Evolutionary conservation across 306 rosid genomes (phyloP).

Genomic region (Vigna radiata): DNA sequence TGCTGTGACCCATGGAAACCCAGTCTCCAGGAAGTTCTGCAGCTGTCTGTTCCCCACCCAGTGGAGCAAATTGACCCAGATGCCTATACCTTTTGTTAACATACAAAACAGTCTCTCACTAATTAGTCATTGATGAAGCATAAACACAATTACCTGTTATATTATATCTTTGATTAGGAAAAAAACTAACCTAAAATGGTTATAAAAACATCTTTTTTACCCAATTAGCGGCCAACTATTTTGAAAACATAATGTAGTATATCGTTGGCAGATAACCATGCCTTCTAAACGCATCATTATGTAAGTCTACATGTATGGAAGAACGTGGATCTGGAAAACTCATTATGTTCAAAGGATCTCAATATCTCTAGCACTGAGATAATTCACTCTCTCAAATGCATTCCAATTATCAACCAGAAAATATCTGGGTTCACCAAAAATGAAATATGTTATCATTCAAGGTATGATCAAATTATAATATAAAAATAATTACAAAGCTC

Average conservation of each 20-base stretch:
- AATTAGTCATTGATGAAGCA: slow-evolving; percentile 32
- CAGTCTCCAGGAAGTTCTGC: slow-evolving; percentile 99
- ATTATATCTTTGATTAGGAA: background rate
- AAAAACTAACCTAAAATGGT: slow-evolving; percentile 17
- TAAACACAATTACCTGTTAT: background rate
- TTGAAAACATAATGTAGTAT: too few species aligned
- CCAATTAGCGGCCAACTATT: background rate
- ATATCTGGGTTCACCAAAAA: too few species aligned
- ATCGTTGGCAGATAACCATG: too few species aligned
- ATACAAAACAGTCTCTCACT: slow-evolving; percentile 38
- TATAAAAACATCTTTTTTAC: slow-evolving; percentile 11
- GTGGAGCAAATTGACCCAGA: slow-evolving; percentile 92
- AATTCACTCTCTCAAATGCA: too few species aligned
- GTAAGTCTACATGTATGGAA: too few species aligned
- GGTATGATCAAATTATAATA: too few species aligned
- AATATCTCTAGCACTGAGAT: too few species aligned
- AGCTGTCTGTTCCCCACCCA: slow-evolving; percentile 92
- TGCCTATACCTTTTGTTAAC: slow-evolving; percentile 78
- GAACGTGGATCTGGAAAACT: too few species aligned
- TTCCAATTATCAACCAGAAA: too few species aligned
- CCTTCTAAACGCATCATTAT: too few species aligned
- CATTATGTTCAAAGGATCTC: too few species aligned
- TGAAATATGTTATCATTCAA: background rate
- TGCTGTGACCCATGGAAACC: slow-evolving; percentile 94
- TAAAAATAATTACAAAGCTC: too few species aligned